Percentiles rank a stretch among this genome's conserved stretches.
These are phyloP conservation scores for Escovopsis sp. DNA, from an alignment of 2,329 filamentous ascomycete genomes.

Conservation along the genomic window DNA sequence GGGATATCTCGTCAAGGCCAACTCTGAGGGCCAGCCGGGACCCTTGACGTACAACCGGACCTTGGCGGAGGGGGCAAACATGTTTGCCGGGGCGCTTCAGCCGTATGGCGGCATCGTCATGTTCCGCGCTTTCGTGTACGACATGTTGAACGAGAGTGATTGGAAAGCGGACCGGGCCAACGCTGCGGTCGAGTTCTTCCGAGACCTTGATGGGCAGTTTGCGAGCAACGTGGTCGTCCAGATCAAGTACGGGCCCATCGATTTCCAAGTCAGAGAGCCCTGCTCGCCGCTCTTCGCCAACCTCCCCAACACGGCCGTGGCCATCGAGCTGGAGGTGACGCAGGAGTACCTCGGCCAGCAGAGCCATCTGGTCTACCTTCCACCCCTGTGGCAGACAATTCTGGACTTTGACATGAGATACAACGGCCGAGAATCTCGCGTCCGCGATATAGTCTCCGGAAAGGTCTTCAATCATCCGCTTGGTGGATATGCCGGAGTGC, in stretches of 20 bases:
- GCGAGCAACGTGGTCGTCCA: conserved; percentile 58
- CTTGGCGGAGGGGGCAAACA: conserved; percentile 50
- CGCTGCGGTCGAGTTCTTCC: conserved; percentile 53
- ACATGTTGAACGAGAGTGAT: conserved; percentile 36
- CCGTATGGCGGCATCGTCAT: conserved; percentile 49
- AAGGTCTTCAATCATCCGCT: conserved; percentile 35
- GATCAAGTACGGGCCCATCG: conserved; percentile 61
- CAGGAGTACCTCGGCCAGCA: conserved; percentile 50
- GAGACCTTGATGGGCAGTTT: conserved; percentile 48
- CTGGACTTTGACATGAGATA: conserved; percentile 53
- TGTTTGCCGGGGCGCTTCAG: conserved; percentile 46
- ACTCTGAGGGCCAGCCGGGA: conserved; percentile 58
- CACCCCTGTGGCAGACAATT: conserved; percentile 54
- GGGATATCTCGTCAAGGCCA: conserved; percentile 57
- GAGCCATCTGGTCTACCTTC: conserved; percentile 48
- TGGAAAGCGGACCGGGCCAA: conserved; percentile 58
- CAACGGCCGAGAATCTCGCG: conserved; percentile 37
- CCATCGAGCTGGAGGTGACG: conserved; percentile 51
- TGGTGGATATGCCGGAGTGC: too few relatives aligned
- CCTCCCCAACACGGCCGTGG: conserved; percentile 23
- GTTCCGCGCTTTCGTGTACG: conserved; percentile 61
- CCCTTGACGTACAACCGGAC: conserved; percentile 57
- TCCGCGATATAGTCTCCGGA: conserved; percentile 47
- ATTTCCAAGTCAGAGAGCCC: conserved; percentile 59
- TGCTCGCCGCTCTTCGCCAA: conserved; percentile 46